Evolutionary conservation across 2,329 filamentous ascomycete genomes (phyloP).

Genomic region (Cucurbitaria berberidis): DNA sequence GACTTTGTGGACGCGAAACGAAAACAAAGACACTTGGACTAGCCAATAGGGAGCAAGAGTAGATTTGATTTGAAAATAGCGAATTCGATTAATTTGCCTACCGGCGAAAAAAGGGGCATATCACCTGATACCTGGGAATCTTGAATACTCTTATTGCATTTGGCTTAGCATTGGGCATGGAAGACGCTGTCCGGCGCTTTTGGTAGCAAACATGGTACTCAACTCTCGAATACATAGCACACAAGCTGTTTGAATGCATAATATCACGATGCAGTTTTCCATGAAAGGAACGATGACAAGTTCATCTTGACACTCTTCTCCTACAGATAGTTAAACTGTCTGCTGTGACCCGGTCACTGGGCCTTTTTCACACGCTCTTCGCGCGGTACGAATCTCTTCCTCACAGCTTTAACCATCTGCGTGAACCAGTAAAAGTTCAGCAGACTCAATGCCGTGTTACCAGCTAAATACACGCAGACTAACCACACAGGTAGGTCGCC

Average conservation of each 20-base stretch:
- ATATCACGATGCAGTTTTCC: too few species aligned
- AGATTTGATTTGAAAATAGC: too few species aligned
- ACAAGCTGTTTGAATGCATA: too few species aligned
- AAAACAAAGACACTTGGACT: too few species aligned
- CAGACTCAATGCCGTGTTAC: conserved; percentile 73
- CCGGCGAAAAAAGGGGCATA: neutral
- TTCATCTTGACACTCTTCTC: too few species aligned
- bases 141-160: neutral
- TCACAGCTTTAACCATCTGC: conserved; percentile 83
- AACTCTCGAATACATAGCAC: neutral
- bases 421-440: conserved; percentile 85
- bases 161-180: neutral
- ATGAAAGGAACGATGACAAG: too few species aligned
- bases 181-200: neutral
- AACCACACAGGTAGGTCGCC: conserved; percentile 70
- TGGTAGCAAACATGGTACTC: neutral
- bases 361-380: conserved; percentile 29
- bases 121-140: neutral
- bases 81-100: too few species aligned
- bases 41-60: too few species aligned
- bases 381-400: conserved; percentile 70
- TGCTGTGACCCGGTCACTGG: conserved; percentile 20
- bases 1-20: too few species aligned
- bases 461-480: conserved; percentile 69
- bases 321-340: too few species aligned